phyloP scores from a whole-genome alignment of 768 basidiomycete species.

The Boletus sp. region DNA sequence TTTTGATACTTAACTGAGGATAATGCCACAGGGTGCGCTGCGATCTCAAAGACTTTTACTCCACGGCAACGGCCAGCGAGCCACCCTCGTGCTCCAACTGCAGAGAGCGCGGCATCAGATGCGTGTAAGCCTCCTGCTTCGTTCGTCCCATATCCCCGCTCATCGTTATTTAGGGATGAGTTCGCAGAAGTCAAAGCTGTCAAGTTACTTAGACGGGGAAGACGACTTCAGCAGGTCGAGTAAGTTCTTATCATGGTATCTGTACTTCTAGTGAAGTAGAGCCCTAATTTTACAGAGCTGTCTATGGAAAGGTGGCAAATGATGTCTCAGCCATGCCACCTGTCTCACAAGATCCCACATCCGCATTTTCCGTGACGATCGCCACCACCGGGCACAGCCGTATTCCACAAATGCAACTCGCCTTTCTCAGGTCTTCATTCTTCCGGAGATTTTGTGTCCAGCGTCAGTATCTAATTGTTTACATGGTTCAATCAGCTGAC shows the following conservation, averaged over 20 bases:
- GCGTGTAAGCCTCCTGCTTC: slow-evolving; percentile 70
- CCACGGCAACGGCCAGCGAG: slow-evolving; percentile 46
- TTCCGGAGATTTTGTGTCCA: slow-evolving; percentile 84
- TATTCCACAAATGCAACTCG: slow-evolving; percentile 70
- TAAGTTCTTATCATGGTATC: slow-evolving; percentile 38
- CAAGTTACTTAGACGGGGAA: slow-evolving; percentile 76
- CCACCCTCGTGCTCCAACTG: slow-evolving; percentile 80
- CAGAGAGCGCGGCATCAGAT: slow-evolving; percentile 83
- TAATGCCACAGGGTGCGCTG: slow-evolving; percentile 70
- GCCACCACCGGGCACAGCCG: slow-evolving; percentile 29
- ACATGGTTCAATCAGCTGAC: slow-evolving; percentile 6
- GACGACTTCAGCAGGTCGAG: slow-evolving; percentile 84
- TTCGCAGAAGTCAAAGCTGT: slow-evolving; percentile 90
- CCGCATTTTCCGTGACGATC: slow-evolving; percentile 6
- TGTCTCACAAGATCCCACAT: slow-evolving; percentile 25
- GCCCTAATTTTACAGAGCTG: slow-evolving; percentile 48
- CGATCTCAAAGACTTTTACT: slow-evolving; percentile 82
- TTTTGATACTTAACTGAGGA: not conserved
- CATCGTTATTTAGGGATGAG: slow-evolving; percentile 62
- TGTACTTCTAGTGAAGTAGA: slow-evolving; percentile 2
- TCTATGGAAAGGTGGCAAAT: slow-evolving; percentile 69
- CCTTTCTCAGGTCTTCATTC: slow-evolving; percentile 85
- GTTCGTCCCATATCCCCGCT: not conserved
- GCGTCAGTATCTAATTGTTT: slow-evolving; percentile 46
- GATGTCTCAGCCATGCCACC: slow-evolving; percentile 28